phyloP scores from a whole-genome alignment of 768 basidiomycete species.

The Cyclocybe cylindracea region DNA sequence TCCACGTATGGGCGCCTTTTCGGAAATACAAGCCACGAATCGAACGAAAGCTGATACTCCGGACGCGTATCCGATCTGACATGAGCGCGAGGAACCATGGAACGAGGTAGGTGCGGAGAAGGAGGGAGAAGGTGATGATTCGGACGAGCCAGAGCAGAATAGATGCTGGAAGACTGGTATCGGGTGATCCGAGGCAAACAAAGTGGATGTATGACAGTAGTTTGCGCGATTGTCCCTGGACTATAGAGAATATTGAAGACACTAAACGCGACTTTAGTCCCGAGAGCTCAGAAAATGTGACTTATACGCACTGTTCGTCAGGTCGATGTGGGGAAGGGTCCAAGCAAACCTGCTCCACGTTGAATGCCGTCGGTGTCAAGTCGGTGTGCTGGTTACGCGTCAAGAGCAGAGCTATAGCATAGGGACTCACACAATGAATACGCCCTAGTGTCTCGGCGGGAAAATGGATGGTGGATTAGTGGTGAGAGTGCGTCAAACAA shows the following conservation, averaged over 20 bases:
- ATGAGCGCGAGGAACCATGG: constrained; percentile 63
- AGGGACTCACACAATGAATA: too few relatives aligned
- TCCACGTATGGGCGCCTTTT: constrained; percentile 51
- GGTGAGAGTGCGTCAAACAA: too few relatives aligned
- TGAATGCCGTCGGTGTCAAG: too few relatives aligned
- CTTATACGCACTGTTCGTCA: too few relatives aligned
- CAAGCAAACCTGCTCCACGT: too few relatives aligned
- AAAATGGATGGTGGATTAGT: too few relatives aligned
- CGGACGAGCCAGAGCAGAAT: constrained; percentile 52
- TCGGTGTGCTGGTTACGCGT: too few relatives aligned
- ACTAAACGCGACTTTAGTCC: constrained; percentile 8
- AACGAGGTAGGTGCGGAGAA: constrained; percentile 65
- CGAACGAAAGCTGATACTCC: constrained; percentile 75
- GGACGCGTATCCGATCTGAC: constrained; percentile 66
- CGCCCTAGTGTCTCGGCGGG: too few relatives aligned
- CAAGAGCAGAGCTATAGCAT: too few relatives aligned
- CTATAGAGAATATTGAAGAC: constrained; percentile 3
- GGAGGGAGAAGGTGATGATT: constrained; percentile 52
- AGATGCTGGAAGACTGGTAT: constrained; percentile 37
- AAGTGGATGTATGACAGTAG: constrained; percentile 16
- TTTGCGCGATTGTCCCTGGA: constrained; percentile 10
- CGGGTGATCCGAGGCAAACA: constrained; percentile 31
- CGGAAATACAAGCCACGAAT: constrained; percentile 76
- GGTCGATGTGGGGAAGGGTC: too few relatives aligned
- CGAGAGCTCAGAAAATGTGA: too few relatives aligned